These are phyloP conservation scores for Selaginella tamariscina DNA, from an alignment of 75 land plant genomes.

Conservation along the genomic window DNA sequence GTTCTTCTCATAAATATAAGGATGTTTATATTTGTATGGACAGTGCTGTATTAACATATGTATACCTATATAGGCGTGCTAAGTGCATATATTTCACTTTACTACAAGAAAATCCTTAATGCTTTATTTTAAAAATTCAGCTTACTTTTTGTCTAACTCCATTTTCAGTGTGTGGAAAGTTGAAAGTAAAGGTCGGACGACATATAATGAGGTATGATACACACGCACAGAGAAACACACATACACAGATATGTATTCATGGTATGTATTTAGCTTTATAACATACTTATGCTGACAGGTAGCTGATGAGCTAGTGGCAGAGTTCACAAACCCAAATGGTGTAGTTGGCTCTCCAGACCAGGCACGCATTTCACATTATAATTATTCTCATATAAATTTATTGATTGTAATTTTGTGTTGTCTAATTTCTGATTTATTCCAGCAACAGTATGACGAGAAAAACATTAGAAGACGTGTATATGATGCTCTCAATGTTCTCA, in stretches of 20 bases:
- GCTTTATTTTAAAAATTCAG: conserved; percentile 8
- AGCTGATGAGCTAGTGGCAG: conserved; percentile 10
- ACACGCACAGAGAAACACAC: not conserved
- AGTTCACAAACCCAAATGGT: conserved; percentile 13
- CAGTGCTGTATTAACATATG: not conserved
- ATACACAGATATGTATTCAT: not conserved
- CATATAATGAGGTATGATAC: conserved; percentile 65
- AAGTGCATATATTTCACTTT: not conserved
- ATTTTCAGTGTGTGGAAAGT: conserved; percentile 66
- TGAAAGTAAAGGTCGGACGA: conserved; percentile 78
- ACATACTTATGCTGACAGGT: not conserved
- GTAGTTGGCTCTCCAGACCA: conserved; percentile 9
- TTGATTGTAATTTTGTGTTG: no score
- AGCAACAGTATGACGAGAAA: conserved; percentile 30
- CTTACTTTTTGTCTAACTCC: no score
- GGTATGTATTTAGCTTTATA: not conserved
- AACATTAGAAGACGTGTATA: conserved; percentile 31
- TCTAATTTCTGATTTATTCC: not conserved
- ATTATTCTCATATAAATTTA: no score
- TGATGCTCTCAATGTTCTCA: conserved; percentile 30
- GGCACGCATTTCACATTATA: not conserved
- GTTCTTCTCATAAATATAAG: conserved; percentile 16
- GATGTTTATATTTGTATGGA: not conserved
- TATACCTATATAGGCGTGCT: not conserved
- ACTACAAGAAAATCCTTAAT: not conserved